phyloP scores from a whole-genome alignment of 1,139 yeast species.

The Lodderomyces oxycetoniae region DNA sequence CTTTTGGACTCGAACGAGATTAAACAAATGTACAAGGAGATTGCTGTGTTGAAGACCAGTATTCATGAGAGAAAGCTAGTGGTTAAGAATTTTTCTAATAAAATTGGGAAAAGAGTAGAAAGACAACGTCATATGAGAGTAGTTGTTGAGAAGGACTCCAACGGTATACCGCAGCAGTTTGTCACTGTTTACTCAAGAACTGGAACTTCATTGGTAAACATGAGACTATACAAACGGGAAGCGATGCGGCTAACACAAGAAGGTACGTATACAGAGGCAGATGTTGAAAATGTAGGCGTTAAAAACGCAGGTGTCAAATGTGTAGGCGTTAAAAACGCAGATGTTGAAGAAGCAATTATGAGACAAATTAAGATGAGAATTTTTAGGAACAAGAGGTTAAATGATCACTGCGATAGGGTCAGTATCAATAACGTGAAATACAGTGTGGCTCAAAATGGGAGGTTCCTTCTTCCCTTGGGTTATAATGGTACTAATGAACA shows the following conservation, averaged over 20 bases:
- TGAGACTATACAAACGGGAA: constrained; percentile 31
- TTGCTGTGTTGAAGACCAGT: constrained; percentile 29
- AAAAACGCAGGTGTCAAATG: constrained; percentile 17
- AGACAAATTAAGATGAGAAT: constrained; percentile 11
- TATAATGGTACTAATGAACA: constrained; percentile 15
- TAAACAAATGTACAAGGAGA: constrained; percentile 30
- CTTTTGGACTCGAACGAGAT: constrained; percentile 18
- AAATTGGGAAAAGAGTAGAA: constrained; percentile 6
- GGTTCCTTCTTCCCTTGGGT: constrained; percentile 23
- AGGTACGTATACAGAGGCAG: constrained; percentile 12
- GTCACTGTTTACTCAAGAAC: constrained; percentile 21
- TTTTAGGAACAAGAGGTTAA: not conserved
- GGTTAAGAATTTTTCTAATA: not conserved
- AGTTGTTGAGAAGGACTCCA: not conserved
- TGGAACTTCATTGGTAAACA: constrained; percentile 36
- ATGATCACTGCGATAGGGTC: constrained; percentile 30
- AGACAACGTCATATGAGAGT: constrained; percentile 2
- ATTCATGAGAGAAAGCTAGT: constrained; percentile 14
- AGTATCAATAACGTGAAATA: constrained; percentile 28
- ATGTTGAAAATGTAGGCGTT: constrained; percentile 16
- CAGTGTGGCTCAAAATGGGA: constrained; percentile 34
- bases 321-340: constrained; percentile 14
- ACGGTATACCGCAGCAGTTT: constrained; percentile 7
- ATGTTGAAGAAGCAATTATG: constrained; percentile 14
- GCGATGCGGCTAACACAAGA: constrained; percentile 13